Evolutionary conservation across 1,139 yeast genomes (phyloP).

Genomic region (Pichia sp.): DNA sequence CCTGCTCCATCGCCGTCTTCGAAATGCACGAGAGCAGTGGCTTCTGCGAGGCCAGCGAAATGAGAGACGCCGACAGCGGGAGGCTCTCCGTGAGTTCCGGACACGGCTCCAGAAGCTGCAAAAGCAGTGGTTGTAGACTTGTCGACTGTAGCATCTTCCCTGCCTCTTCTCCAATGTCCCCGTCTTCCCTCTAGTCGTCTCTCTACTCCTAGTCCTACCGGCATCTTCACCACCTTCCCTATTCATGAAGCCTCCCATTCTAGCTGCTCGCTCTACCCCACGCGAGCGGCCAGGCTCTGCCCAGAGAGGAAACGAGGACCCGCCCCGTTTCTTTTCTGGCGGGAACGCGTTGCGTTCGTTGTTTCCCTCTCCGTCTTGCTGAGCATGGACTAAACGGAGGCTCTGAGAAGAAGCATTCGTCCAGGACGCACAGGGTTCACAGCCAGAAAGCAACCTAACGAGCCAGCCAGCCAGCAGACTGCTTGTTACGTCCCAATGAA

Average conservation of each 20-base stretch:
- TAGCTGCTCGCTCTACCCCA: background rate
- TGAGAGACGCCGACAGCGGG: constrained; percentile 14
- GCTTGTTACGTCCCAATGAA: background rate
- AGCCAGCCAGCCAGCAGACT: too few relatives aligned
- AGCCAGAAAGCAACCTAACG: too few relatives aligned
- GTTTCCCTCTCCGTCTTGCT: background rate
- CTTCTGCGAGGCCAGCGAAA: constrained; percentile 11
- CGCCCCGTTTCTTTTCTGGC: background rate
- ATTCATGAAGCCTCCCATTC: background rate
- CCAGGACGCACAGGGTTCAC: too few relatives aligned
- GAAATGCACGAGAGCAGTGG: constrained; percentile 16
- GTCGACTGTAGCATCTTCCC: constrained; percentile 10
- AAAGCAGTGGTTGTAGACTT: constrained; percentile 11
- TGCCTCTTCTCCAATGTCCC: too few relatives aligned
- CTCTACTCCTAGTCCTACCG: too few relatives aligned
- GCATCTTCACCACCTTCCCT: background rate
- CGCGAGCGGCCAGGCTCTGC: background rate
- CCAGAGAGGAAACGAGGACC: background rate
- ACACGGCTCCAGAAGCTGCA: constrained; percentile 13
- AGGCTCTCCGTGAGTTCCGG: constrained; percentile 6
- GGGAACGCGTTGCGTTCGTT: background rate
- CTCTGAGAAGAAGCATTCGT: too few relatives aligned
- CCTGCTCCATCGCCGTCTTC: constrained; percentile 12
- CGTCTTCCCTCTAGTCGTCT: too few relatives aligned
- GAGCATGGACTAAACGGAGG: background rate